Evolutionary conservation across 768 basidiomycete genomes (phyloP).

Genomic region (Hortiboletus flavorubellus): DNA sequence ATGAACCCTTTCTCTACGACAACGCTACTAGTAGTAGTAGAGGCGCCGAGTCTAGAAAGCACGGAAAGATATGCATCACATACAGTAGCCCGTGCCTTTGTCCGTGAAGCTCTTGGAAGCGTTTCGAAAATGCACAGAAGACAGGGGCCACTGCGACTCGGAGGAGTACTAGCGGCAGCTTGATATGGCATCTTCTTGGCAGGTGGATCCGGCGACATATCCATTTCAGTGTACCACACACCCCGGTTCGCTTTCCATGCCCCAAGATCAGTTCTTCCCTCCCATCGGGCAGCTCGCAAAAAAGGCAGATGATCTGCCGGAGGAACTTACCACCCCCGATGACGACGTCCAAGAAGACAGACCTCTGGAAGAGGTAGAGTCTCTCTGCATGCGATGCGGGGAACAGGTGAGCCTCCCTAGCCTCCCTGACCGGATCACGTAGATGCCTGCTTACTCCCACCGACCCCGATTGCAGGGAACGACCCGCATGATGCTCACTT

Average conservation of each 20-base stretch:
- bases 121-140: background rate
- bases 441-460: background rate
- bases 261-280: constrained; percentile 46
- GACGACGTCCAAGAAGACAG: constrained; percentile 41
- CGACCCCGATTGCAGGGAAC: constrained; percentile 59
- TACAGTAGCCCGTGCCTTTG: too few relatives aligned
- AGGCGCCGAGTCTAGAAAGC: too few relatives aligned
- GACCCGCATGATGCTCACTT: constrained; percentile 85
- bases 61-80: too few relatives aligned
- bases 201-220: background rate
- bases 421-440: background rate
- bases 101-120: too few relatives aligned
- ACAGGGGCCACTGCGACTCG: too few relatives aligned
- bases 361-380: constrained; percentile 81
- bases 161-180: background rate
- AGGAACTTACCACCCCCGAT: constrained; percentile 24
- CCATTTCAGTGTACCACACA: background rate
- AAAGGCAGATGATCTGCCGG: constrained; percentile 37
- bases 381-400: constrained; percentile 90
- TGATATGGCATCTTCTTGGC: background rate
- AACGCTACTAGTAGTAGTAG: too few relatives aligned
- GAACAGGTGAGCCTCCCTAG: constrained; percentile 64
- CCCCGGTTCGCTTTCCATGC: constrained; percentile 15
- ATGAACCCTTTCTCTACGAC: background rate
- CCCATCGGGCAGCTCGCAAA: constrained; percentile 54